Percentiles rank a stretch among this genome's conserved stretches.
Evolutionary conservation across 805 yeast species (phyloP).

Genomic region (Lachancea cidri): DNA sequence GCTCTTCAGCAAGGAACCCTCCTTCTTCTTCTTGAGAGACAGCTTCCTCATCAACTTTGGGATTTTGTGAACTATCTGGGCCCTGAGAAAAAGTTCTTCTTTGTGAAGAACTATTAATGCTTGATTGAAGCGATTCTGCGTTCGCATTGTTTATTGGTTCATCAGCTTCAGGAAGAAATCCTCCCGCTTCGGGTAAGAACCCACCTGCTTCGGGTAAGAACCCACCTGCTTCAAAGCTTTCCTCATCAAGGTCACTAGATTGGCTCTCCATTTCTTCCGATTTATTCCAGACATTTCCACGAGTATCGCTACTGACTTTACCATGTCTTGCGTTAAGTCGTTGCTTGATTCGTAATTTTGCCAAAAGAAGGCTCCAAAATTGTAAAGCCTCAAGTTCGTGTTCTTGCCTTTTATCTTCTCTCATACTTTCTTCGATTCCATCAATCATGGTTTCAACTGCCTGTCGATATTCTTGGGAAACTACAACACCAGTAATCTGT

Average conservation of each 20-base stretch:
- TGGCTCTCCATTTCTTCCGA: constrained; percentile 15
- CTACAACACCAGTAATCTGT: constrained; percentile 67
- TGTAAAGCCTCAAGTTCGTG: constrained; percentile 46
- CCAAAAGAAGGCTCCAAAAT: constrained; percentile 29
- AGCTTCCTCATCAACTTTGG: too few relatives aligned
- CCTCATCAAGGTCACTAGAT: background rate
- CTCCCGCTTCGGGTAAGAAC: constrained; percentile 7
- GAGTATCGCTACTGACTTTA: constrained; percentile 11
- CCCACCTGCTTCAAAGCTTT: constrained; percentile 13
- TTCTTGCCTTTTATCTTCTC: constrained; percentile 37
- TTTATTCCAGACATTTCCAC: constrained; percentile 11
- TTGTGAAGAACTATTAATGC: too few relatives aligned
- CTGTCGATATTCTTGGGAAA: constrained; percentile 47
- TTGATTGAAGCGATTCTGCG: too few relatives aligned
- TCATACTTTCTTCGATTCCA: constrained; percentile 23
- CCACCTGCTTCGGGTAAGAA: constrained; percentile 11
- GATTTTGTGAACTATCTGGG: too few relatives aligned
- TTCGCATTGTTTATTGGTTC: background rate
- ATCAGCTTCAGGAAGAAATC: background rate
- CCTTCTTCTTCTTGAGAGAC: background rate
- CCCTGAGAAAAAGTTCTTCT: too few relatives aligned
- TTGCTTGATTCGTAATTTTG: constrained; percentile 31
- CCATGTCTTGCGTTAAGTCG: constrained; percentile 48
- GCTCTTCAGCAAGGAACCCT: background rate
- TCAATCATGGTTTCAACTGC: constrained; percentile 30